phyloP scores from a whole-genome alignment of 2,329 filamentous ascomycete species.

The Biscogniauxia mediterranea region DNA sequence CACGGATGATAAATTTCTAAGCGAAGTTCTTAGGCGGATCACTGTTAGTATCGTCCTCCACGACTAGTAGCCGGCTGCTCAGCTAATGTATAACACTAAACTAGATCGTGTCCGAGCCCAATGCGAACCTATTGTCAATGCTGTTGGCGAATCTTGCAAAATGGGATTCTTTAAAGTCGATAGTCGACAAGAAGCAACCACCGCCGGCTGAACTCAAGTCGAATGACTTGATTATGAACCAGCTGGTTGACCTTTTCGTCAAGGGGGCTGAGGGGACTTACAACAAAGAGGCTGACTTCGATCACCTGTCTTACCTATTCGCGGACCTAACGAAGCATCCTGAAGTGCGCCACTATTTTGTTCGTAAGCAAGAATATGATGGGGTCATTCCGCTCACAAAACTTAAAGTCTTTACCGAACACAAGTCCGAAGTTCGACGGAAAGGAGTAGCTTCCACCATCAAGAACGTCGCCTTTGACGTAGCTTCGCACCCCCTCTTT shows the following conservation, averaged over 20 bases:
- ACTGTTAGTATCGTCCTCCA: conserved; percentile 55
- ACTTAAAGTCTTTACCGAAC: conserved; percentile 91
- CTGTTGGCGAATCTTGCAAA: conserved; percentile 90
- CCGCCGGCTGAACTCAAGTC: conserved; percentile 69
- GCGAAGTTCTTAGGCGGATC: conserved; percentile 69
- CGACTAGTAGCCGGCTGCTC: conserved; percentile 2
- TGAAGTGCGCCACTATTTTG: conserved; percentile 72
- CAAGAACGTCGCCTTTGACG: conserved; percentile 88
- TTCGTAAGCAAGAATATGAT: conserved; percentile 73
- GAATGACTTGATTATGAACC: conserved; percentile 76
- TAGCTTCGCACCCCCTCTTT: conserved; percentile 68
- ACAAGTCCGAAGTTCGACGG: conserved; percentile 76
- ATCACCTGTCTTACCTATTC: conserved; percentile 93
- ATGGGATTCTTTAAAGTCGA: conserved; percentile 66
- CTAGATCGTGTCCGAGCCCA: conserved; percentile 70
- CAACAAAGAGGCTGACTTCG: conserved; percentile 82
- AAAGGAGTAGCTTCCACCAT: conserved; percentile 96
- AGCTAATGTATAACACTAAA: conserved; percentile 39
- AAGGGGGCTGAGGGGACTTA: conserved; percentile 80
- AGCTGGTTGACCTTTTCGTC: conserved; percentile 93
- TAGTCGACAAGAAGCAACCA: conserved; percentile 67
- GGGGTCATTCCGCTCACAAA: conserved; percentile 85
- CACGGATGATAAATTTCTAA: conserved; percentile 77
- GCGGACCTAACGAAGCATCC: conserved; percentile 85
- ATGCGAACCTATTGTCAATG: conserved; percentile 85